phyloP scores from a whole-genome alignment of 2,329 filamentous ascomycete genomes.

The Sclerotinia glacialis region DNA sequence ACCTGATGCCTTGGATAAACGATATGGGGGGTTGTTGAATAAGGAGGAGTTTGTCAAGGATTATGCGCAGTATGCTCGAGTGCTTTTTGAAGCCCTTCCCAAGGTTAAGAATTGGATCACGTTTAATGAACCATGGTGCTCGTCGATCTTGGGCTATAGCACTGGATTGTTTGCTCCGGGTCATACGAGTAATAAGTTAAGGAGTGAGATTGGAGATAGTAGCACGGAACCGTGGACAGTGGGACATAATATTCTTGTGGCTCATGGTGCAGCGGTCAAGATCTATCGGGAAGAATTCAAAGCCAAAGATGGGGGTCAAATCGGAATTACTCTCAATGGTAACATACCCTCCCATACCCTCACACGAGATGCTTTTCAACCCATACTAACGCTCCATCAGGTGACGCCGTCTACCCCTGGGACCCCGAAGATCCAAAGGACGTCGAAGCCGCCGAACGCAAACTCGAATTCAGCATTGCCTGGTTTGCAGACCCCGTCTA shows the following conservation, averaged over 20 bases:
- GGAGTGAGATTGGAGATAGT: slow-evolving; percentile 69
- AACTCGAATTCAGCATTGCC: slow-evolving; percentile 81
- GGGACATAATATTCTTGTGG: slow-evolving; percentile 75
- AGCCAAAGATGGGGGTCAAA: slow-evolving; percentile 66
- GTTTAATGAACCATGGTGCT: slow-evolving; percentile 89
- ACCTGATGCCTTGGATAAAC: slow-evolving; percentile 72
- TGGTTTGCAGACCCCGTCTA: slow-evolving; percentile 92
- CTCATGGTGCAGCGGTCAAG: slow-evolving; percentile 78
- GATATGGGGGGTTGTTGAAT: slow-evolving; percentile 79
- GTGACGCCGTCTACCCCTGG: slow-evolving; percentile 80
- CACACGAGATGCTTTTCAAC: too few relatives aligned
- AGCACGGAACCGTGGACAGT: slow-evolving; percentile 77
- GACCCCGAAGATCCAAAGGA: slow-evolving; percentile 73
- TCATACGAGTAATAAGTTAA: slow-evolving; percentile 71
- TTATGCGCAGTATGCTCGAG: slow-evolving; percentile 73
- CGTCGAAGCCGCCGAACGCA: slow-evolving; percentile 72
- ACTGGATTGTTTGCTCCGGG: slow-evolving; percentile 78
- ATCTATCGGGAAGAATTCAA: slow-evolving; percentile 82
- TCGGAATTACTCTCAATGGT: slow-evolving; percentile 86
- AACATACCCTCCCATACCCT: slow-evolving; percentile 31
- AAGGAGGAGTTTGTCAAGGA: slow-evolving; percentile 79
- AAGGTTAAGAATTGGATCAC: slow-evolving; percentile 88
- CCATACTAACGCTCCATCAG: slow-evolving; percentile 39
- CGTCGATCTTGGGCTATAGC: slow-evolving; percentile 75
- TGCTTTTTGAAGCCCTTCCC: slow-evolving; percentile 70